phyloP scores from a whole-genome alignment of 176 grass and related monocot species.

The Carex myosuroides region DNA sequence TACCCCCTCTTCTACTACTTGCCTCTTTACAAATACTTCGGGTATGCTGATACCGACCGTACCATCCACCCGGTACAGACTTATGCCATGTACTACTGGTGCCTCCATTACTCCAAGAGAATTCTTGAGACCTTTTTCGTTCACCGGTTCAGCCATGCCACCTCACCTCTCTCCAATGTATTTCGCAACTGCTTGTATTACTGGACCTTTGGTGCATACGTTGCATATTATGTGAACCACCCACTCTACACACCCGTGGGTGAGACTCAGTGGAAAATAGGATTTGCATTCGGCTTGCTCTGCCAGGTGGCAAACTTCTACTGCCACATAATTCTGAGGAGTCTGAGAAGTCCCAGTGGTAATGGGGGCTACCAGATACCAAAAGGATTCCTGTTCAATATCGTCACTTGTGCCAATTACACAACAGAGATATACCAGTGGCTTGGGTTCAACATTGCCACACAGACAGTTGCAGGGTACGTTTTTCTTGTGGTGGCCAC shows the following conservation, averaged over 20 bases:
- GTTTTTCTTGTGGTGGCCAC: slow-evolving; percentile 69
- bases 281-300: slow-evolving; percentile 68
- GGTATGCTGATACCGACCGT: slow-evolving; percentile 43
- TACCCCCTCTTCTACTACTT: slow-evolving; percentile 91
- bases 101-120: slow-evolving; percentile 94
- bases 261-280: slow-evolving; percentile 83
- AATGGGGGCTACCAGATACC: slow-evolving; percentile 91
- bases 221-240: slow-evolving; percentile 95
- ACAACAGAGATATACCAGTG: slow-evolving; percentile 99
- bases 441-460: slow-evolving; percentile 91
- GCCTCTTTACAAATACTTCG: slow-evolving; percentile 75
- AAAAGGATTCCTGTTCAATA: slow-evolving; percentile 86
- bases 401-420: slow-evolving; percentile 93
- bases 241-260: slow-evolving; percentile 73
- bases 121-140: slow-evolving; percentile 94
- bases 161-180: slow-evolving; percentile 78
- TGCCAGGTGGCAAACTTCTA: slow-evolving; percentile 88
- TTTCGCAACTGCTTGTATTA: slow-evolving; percentile 95
- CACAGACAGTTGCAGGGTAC: slow-evolving; percentile 79
- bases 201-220: slow-evolving; percentile 83
- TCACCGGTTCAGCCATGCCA: slow-evolving; percentile 92
- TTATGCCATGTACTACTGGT: slow-evolving; percentile 90
- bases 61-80: slow-evolving; percentile 75
- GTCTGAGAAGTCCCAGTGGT: slow-evolving; percentile 73
- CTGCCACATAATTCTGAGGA: slow-evolving; percentile 88